Percentiles rank a stretch among this genome's conserved stretches.
Conservation (phyloP, 2,329 filamentous ascomycete species). For the Proliferodiscus dingleyae region DNA sequence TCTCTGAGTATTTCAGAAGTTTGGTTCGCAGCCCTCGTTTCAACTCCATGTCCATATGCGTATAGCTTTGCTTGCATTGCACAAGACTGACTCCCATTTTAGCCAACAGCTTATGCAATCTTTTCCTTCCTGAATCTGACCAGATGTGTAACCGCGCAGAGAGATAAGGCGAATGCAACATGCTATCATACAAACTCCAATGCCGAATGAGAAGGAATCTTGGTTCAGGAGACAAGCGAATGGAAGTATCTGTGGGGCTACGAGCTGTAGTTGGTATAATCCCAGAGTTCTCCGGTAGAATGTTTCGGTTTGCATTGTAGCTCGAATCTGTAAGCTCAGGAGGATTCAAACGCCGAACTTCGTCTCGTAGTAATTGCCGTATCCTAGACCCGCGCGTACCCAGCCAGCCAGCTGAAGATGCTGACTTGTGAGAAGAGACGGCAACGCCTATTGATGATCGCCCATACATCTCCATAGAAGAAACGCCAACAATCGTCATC, state of each 20-base stretch:
- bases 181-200: slow-evolving; percentile 97
- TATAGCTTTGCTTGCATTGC: slow-evolving; percentile 93
- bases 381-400: slow-evolving; percentile 78
- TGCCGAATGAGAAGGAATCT: slow-evolving; percentile 89
- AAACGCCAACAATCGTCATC: slow-evolving; percentile 90
- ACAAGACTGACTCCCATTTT: slow-evolving; percentile 96
- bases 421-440: slow-evolving; percentile 50
- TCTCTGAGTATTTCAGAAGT: slow-evolving; percentile 82
- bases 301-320: slow-evolving; percentile 54
- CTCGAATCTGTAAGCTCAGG: slow-evolving; percentile 54
- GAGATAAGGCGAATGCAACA: slow-evolving; percentile 94
- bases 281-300: slow-evolving; percentile 64
- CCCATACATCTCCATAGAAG: slow-evolving; percentile 88
- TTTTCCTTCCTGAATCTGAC: slow-evolving; percentile 83
- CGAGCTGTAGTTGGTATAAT: slow-evolving; percentile 84
- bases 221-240: slow-evolving; percentile 88
- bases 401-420: slow-evolving; percentile 66
- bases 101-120: slow-evolving; percentile 87
- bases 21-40: slow-evolving; percentile 83
- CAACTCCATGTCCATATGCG: slow-evolving; percentile 97
- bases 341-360: slow-evolving; percentile 89
- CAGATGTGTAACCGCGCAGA: slow-evolving; percentile 90
- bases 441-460: slow-evolving; percentile 77
- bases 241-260: slow-evolving; percentile 86
- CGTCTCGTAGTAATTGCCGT: slow-evolving; percentile 80